Conservation (phyloP, 768 basidiomycete genomes). For the Lactarius evosmus region DNA sequence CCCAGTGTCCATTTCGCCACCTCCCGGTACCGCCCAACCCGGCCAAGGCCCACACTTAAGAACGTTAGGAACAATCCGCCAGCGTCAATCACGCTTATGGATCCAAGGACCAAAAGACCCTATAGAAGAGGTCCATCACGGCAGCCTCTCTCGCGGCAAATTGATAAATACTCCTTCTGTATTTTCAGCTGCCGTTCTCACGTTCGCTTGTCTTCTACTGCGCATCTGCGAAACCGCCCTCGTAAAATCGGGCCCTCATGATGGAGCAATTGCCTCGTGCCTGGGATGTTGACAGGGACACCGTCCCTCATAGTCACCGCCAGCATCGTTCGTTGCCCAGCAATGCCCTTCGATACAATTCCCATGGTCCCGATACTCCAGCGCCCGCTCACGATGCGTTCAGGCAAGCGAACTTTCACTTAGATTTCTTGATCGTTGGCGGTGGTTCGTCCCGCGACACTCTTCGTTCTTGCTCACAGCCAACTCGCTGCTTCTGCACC, state of each 20-base stretch:
- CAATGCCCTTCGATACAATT: background rate
- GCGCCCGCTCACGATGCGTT: background rate
- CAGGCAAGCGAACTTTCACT: constrained; percentile 16
- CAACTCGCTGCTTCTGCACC: background rate
- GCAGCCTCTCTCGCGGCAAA: constrained; percentile 9
- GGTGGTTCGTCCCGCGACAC: constrained; percentile 18
- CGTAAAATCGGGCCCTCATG: background rate
- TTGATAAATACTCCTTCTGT: constrained; percentile 20
- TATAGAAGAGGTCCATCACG: constrained; percentile 14
- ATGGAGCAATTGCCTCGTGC: constrained; percentile 2
- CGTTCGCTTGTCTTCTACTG: constrained; percentile 7
- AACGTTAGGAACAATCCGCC: background rate
- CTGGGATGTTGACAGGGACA: background rate
- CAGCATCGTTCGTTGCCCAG: background rate
- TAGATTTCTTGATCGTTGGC: constrained; percentile 28
- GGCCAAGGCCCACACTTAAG: constrained; percentile 6
- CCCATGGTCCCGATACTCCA: background rate
- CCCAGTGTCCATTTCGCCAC: constrained; percentile 13
- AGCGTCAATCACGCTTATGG: constrained; percentile 22
- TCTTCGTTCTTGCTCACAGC: background rate
- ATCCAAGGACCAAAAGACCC: constrained; percentile 1
- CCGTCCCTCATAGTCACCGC: background rate
- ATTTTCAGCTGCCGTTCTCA: constrained; percentile 10
- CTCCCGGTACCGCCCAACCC: constrained; percentile 6
- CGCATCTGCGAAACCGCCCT: background rate